Conservation (phyloP, 148 eudicot genomes). For the Linanthus parryae region DNA sequence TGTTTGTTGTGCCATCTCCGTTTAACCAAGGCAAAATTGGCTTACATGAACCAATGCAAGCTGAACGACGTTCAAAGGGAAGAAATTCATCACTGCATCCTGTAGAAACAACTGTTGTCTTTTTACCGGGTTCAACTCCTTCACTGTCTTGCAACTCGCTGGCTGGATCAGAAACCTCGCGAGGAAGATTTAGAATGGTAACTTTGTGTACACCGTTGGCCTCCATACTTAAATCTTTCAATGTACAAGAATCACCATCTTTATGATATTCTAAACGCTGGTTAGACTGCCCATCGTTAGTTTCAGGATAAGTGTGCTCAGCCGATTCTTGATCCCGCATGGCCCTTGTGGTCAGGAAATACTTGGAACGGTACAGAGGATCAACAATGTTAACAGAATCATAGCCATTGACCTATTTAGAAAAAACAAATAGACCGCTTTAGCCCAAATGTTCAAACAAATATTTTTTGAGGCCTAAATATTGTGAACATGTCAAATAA, state of each 20-base stretch:
- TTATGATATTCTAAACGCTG: slow-evolving; percentile 20
- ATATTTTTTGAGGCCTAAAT: no score
- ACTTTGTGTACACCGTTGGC: slow-evolving; percentile 49
- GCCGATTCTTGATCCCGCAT: no score
- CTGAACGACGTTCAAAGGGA: slow-evolving; percentile 18
- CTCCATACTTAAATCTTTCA: slow-evolving; percentile 15
- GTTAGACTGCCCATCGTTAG: no score
- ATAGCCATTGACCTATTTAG: slow-evolving; percentile 88
- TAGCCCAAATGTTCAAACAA: no score
- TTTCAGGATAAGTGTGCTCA: no score
- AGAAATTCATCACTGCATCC: slow-evolving; percentile 19
- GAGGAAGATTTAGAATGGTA: slow-evolving; percentile 65
- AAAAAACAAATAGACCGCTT: no score
- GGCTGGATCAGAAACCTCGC: slow-evolving; percentile 35
- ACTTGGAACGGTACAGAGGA: slow-evolving; percentile 73
- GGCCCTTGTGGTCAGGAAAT: slow-evolving; percentile 61
- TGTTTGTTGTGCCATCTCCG: slow-evolving; percentile 84
- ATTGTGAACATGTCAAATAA: no score
- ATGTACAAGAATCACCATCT: slow-evolving; percentile 8
- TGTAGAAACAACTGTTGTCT: slow-evolving; percentile 14
- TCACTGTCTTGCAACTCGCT: slow-evolving; percentile 24
- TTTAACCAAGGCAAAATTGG: slow-evolving; percentile 95
- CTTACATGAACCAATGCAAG: slow-evolving; percentile 25
- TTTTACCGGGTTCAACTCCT: slow-evolving; percentile 24
- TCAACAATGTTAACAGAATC: slow-evolving; percentile 66